Conservation (phyloP, 169 alveolate genomes). For the Sarcocystis neurona region DNA sequence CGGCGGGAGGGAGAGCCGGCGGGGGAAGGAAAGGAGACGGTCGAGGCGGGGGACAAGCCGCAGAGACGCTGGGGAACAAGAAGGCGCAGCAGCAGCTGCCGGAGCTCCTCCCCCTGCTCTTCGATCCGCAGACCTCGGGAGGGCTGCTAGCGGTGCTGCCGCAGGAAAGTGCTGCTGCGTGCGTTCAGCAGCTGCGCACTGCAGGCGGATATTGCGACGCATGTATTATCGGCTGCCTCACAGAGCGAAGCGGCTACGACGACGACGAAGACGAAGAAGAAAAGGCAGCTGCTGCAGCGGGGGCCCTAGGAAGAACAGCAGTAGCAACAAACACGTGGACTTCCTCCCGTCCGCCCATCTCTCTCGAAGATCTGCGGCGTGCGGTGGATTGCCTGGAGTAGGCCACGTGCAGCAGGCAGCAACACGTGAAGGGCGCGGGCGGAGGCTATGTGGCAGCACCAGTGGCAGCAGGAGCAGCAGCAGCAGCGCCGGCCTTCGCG, state of each 20-base stretch:
- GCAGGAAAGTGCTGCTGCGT: constrained; percentile 47
- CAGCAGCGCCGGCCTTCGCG: no score
- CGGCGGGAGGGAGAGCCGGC: neutral
- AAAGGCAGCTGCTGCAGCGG: no score
- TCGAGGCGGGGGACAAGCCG: no score
- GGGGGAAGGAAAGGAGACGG: neutral
- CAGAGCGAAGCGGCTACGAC: neutral
- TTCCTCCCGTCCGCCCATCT: neutral
- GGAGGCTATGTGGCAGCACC: no score
- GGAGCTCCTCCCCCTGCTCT: constrained; percentile 43
- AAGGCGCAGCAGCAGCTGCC: constrained; percentile 42
- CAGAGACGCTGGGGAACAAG: neutral
- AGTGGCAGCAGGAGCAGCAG: no score
- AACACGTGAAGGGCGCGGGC: no score
- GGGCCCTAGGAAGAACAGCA: no score
- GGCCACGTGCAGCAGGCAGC: no score
- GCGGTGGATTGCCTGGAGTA: neutral
- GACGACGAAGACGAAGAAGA: no score
- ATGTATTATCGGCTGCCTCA: neutral
- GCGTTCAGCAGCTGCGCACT: constrained; percentile 27
- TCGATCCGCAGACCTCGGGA: constrained; percentile 66
- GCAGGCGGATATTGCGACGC: constrained; percentile 13
- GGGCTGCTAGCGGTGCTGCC: constrained; percentile 57
- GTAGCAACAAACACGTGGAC: no score
- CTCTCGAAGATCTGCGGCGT: neutral